phyloP scores from a whole-genome alignment of 768 basidiomycete species.

The Mycena albidolilacea region DNA sequence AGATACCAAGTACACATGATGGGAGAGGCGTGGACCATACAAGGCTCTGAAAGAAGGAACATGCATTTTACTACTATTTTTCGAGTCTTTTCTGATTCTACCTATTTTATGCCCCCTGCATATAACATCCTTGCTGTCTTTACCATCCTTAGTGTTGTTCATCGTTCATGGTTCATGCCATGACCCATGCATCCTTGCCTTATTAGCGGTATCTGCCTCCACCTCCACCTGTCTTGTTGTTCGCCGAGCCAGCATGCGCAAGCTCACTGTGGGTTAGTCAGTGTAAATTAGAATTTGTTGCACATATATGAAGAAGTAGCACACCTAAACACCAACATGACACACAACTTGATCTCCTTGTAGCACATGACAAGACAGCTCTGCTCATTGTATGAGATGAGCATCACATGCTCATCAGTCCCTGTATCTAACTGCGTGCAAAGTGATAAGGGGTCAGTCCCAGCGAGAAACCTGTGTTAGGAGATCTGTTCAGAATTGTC shows the following conservation, averaged over 20 bases:
- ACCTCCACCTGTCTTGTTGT: too few relatives aligned
- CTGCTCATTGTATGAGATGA: constrained; percentile 95
- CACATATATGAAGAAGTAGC: constrained; percentile 45
- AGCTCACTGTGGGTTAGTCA: constrained; percentile 60
- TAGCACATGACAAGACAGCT: constrained; percentile 95
- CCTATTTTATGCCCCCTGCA: constrained; percentile 65
- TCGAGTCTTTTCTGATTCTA: constrained; percentile 70
- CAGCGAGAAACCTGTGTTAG: too few relatives aligned
- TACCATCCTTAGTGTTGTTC: too few relatives aligned
- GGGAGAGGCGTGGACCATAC: too few relatives aligned
- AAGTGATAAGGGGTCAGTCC: too few relatives aligned
- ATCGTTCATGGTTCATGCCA: too few relatives aligned
- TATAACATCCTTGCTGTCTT: background rate
- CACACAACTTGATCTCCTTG: constrained; percentile 89
- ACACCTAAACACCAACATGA: constrained; percentile 88
- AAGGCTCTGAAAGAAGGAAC: constrained; percentile 39
- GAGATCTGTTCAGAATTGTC: too few relatives aligned
- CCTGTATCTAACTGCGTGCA: constrained; percentile 88
- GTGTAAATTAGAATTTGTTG: background rate
- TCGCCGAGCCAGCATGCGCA: constrained; percentile 47
- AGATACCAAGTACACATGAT: too few relatives aligned
- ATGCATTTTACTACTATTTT: constrained; percentile 50
- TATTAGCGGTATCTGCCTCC: constrained; percentile 33
- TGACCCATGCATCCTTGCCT: too few relatives aligned
- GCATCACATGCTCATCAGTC: constrained; percentile 94